Percentiles rank a stretch among this genome's conserved stretches.
Evolutionary conservation across 2,329 filamentous ascomycete species (phyloP).

Genomic region (Orbilia blumenaviensis): DNA sequence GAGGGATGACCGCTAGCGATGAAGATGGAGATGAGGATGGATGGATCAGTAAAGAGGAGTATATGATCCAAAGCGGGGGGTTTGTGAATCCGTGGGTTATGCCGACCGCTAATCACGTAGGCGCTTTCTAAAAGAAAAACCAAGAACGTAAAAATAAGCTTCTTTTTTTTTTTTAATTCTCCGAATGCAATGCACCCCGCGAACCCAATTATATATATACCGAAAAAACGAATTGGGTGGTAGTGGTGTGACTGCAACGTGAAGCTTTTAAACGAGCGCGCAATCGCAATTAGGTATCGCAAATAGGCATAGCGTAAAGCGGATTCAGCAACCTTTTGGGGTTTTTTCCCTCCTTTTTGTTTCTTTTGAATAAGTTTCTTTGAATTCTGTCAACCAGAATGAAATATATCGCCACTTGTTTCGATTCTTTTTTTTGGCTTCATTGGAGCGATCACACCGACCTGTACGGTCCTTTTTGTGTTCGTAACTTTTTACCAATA

Average conservation of each 20-base stretch:
- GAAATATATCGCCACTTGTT: background rate
- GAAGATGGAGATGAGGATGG: too few relatives aligned
- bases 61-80: slow-evolving; percentile 45
- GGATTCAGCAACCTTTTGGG: background rate
- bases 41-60: slow-evolving; percentile 41
- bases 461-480: background rate
- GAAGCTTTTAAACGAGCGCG: background rate
- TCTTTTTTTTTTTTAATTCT: background rate
- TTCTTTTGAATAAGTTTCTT: background rate
- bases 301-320: slow-evolving; percentile 1
- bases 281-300: background rate
- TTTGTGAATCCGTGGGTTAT: slow-evolving; percentile 53
- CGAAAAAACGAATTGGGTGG: too few relatives aligned
- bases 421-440: background rate
- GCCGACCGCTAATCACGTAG: slow-evolving; percentile 31
- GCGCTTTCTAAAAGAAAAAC: slow-evolving; percentile 24
- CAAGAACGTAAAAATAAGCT: too few relatives aligned
- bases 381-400: slow-evolving; percentile 6
- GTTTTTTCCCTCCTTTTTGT: background rate
- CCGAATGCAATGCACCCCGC: too few relatives aligned
- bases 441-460: background rate
- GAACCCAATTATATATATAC: background rate
- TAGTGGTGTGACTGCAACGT: slow-evolving; percentile 26
- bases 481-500: slow-evolving; percentile 2
- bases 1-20: slow-evolving; percentile 19